Base-by-base conservation (phyloP, 2,329 filamentous ascomycete species). In the Colletotrichum brevisporum region DNA sequence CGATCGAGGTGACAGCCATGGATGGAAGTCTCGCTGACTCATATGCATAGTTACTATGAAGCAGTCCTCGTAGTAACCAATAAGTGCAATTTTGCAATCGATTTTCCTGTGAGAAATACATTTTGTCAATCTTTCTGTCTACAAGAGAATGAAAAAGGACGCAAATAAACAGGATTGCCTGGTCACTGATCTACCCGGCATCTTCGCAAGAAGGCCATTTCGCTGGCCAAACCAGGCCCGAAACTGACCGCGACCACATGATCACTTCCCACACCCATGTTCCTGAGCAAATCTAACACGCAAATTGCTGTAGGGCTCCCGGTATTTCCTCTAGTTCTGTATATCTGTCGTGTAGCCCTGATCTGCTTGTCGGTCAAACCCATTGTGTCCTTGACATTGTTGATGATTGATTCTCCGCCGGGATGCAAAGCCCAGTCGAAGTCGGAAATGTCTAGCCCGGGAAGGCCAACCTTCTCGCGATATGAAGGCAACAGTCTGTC, bases 271-370 rank as follows among this genome's bases (percentile, higher is more conserved):
- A 26, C 3, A 8, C 54, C 55, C 63, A 65, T 51, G 10, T 47
- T 60, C n/a, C 63, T 43, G 9, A 65, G 63, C 5, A 54, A 26
- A 21, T 65, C 63, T 1, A 60, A 55, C 48, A 65, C 63, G 39
- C 63, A 65, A 24, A 60, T 58, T 3, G 63, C 55, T 6, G 63
- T 59, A 5, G 63, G 63, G 26, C 63, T 65, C 13, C 63, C 63
- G 9, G 54, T 65, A 39, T 65, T 59, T 4, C 55, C 63, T 43
- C 55, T 52, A 4, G 47, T 65, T 26, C 48, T 52, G 27, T 65
- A 65, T 0, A 65, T 65, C 4, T 59, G 48, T 43, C 62, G 18
- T 10, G 63, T 65, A n/a, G 63, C 63, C 1, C 55, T 47, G 4
- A 65, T n/a, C 48, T 65, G 63, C 9, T 65, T 6, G n/a, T 65